Conservation (phyloP, 306 rosid genomes). For the Pyrus bretschneideri region DNA sequence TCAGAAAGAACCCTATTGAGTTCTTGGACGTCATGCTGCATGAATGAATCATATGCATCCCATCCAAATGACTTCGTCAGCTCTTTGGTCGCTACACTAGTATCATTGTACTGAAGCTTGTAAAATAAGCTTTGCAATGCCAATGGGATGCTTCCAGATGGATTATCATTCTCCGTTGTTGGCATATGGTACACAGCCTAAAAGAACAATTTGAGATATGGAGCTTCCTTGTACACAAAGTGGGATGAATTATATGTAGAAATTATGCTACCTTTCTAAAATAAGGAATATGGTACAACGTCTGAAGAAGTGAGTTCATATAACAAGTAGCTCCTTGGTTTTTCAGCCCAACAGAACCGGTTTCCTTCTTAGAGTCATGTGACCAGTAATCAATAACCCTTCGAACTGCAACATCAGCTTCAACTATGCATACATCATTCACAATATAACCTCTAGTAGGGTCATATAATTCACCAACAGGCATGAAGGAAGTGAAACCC, state of each 20-base stretch:
- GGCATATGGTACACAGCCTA: constrained; percentile 98
- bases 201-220: constrained; percentile 8
- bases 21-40: constrained; percentile 98
- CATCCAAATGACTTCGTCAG: constrained; percentile 93
- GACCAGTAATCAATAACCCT: constrained; percentile 79
- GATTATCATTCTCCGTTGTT: constrained; percentile 91
- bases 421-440: constrained; percentile 65
- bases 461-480: constrained; percentile 74
- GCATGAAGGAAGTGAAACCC: constrained; percentile 92
- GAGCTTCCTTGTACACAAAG: not conserved
- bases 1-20: constrained; percentile 91
- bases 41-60: constrained; percentile 88
- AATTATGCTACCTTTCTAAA: constrained; percentile 65
- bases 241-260: not conserved
- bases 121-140: constrained; percentile 92
- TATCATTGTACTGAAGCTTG: constrained; percentile 83
- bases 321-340: constrained; percentile 99
- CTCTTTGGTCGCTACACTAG: constrained; percentile 87
- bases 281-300: constrained; percentile 83
- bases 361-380: constrained; percentile 86
- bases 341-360: constrained; percentile 90
- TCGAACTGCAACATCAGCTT: constrained; percentile 86
- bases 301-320: constrained; percentile 95
- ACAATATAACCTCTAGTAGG: constrained; percentile 72
- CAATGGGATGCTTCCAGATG: constrained; percentile 89